Base-by-base conservation (phyloP, 192 early-diverging fungal species). In the Backusella morwellensis region DNA sequence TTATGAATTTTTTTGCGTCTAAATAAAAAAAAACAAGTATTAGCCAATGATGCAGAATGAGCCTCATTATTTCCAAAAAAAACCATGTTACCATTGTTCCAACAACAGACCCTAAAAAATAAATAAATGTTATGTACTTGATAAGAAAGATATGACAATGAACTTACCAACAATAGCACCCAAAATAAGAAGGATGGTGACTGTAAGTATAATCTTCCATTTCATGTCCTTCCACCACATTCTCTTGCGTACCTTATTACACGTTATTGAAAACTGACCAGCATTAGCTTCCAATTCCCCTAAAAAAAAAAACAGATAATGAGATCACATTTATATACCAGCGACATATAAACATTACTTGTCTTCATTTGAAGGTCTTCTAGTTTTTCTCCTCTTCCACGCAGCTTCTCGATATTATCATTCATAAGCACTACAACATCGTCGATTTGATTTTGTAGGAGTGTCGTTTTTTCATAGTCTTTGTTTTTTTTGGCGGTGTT, bases 151-250 rank as follows among this genome's bases (percentile, higher is more conserved):
- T 6, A 11, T 38, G 21, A 15, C 26, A 52, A 8, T 41, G 32
- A 56, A 68, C 84, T 85, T 82, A 87, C 88, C 89, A 80, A 97
- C 94, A 81, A 98, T 95, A 68, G 94, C 88, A 72, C 93, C 81
- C 54, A 97, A 76, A 74, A 97, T 87, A 34, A 93, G 84, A 40
- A 89, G 80, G 19, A 97, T 80, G 42, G 93, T 86, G 35, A 89
- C 81, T 26, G 82, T 91, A 67, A 99, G 86, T 75, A 97, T 95
- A 71, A 97, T 87, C 87, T 92, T 96, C 90, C 94, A 92, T 88
- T 95, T 99, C 90, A 97, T 94, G 77, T 97, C 96, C 80, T 94
- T 94, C 96, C 96, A 97, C 94, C 95, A 97, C 71, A 80, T 76
- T 29, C 75, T 75, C 79, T 76, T 80, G 52, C 75, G 68, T 26